Conservation (phyloP, 768 basidiomycete genomes). For the Sarcodon aspratus region DNA sequence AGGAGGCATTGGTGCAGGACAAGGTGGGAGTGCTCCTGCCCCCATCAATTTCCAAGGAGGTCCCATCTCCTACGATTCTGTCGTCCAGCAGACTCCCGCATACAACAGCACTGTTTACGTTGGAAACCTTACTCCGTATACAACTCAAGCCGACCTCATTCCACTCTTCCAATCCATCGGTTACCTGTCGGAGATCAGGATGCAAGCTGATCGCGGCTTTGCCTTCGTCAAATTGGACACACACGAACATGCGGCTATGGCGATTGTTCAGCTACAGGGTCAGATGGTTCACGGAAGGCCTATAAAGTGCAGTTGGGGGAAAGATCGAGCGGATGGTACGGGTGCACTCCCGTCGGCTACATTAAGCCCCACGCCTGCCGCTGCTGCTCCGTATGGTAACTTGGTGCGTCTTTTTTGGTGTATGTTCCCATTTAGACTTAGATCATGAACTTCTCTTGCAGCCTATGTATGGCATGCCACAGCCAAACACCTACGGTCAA, state of each 20-base stretch:
- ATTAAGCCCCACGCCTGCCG: conserved; percentile 48
- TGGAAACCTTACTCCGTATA: conserved; percentile 95
- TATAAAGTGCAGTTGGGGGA: conserved; percentile 99
- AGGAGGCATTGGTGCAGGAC: conserved; percentile 4
- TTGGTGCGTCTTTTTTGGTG: conserved; percentile 42
- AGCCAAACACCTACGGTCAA: conserved; percentile 67
- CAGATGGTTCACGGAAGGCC: conserved; percentile 96
- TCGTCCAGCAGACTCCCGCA: conserved; percentile 85
- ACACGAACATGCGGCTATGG: conserved; percentile 96
- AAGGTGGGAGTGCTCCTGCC: conserved; percentile 57
- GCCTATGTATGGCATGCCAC: conserved; percentile 89
- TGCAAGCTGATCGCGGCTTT: conserved; percentile 98
- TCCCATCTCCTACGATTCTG: conserved; percentile 85
- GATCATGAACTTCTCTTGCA: conserved; percentile 16
- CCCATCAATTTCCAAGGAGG: conserved; percentile 88
- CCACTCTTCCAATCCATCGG: conserved; percentile 98
- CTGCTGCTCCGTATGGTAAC: conserved; percentile 56
- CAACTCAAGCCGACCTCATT: conserved; percentile 94
- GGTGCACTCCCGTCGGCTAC: conserved; percentile 34
- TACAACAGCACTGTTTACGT: conserved; percentile 97
- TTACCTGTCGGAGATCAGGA: conserved; percentile 96
- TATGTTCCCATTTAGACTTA: conserved; percentile 1
- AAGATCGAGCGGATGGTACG: conserved; percentile 76
- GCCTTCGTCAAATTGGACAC: conserved; percentile 98
- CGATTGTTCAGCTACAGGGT: conserved; percentile 93